Base-by-base conservation (phyloP, 2,329 filamentous ascomycete genomes). In the Diaporthe eres region DNA sequence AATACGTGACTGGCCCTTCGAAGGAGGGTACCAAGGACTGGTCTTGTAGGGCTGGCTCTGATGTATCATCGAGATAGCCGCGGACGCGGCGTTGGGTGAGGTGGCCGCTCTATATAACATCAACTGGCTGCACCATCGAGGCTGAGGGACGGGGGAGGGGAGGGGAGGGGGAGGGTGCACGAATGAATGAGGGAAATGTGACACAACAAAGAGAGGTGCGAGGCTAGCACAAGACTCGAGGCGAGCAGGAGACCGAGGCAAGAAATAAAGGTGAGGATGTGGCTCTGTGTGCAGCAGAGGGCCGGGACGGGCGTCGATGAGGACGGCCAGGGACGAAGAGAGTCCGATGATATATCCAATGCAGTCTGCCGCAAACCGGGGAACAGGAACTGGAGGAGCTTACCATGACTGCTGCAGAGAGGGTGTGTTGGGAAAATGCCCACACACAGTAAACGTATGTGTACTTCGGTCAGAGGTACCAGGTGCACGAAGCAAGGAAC, bases 391-490 rank as follows among this genome's bases (percentile, higher is more conserved):
- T 78, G 61, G 79, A 71, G 75, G 79, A 79, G 82, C 87, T 88
- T 88, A 89, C 87, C 87, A 89, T 88, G 82, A 83, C 86, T 82
- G 83, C 81, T 83, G 82, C 82, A 80, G 80, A 83, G 80, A 83
- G 82, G 81, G 81, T 83, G 82, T 82, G 83, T 82, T 81, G 80
- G 81, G 84, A 82, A 34, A 83, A 78, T 81, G 77, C 79, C 77
- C 80, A 78, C 79, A 80, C 79, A 80, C 80, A 79, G 79, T 80
- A 80, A 80, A 80, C 80, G 81, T 76, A 75, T 51, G 74, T 75
- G 76, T 79, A 77, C 67, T 76, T 78, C 31, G 53, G 63, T 63
- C 71, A 74, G 71, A 74, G 61, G 77, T 78, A 77, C 75, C 72
- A 57, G 67, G 49, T 53, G 75, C 73, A 72, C 58, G 49, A 71